Base-by-base conservation (phyloP, 208 protist species). In the Lotmaria passim region DNA sequence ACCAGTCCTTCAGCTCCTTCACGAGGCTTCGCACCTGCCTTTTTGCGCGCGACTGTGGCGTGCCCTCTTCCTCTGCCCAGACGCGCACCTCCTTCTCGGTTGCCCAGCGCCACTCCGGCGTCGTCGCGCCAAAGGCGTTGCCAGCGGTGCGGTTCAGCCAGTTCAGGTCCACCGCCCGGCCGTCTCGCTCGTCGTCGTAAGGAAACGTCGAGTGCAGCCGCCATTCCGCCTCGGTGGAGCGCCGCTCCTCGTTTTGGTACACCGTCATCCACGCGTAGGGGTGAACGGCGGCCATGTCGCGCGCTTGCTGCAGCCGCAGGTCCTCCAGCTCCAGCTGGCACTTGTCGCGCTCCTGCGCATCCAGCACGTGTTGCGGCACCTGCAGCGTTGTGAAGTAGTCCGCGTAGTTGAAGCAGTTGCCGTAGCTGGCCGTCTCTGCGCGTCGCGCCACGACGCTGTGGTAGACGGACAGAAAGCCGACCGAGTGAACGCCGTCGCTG, bases 271-370 rank as follows among this genome's bases (percentile, higher is more conserved):
- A 67, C 7, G 76, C 68, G 30, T 76, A 63, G 23, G 71, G 69
- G 39, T 77, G 26, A 10, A 89, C 60, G 28, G 33, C 28, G 33
- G 44, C 43, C 41, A 87, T 68, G 28, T 87, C 74, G 33, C 62
- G 64, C 30, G 73, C 78, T 67, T 86, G 85, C 57, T 67, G 53
- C 3, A 78, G 68, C 34, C 61, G 59, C 36, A 92, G 67, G 67
- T 92, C 86, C 14, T 67, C 72, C 57, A 92, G 71, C 62, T 92
- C 86, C 48, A 89, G 84, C 11, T 60, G 57, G 65, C 81, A 92
- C 24, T 79, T 77, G 48, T 92, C 83, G 4, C 75, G 74, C 76
- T 92, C 86, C 63, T 92, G 86, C 11, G 83, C 44, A 31, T 92
- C 86, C 33, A 85, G 52, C 19, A 92, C 33, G 39, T 76, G 68